Conservation (phyloP, 352 stramenopile species). For the Peronosclerospora sorghi region DNA sequence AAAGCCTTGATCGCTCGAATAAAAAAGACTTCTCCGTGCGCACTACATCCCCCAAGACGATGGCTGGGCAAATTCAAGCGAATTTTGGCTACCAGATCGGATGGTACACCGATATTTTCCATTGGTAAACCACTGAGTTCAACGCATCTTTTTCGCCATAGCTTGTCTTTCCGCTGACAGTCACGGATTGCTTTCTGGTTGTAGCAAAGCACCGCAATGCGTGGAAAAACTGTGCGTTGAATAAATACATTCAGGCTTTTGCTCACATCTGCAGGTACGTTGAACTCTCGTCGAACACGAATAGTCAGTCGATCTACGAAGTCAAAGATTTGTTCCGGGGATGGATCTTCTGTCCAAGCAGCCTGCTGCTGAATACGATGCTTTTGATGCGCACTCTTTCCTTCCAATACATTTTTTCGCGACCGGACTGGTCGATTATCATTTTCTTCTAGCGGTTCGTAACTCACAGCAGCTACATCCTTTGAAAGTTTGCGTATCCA, state of each 20-base stretch:
- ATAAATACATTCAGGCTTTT: conserved; percentile 73
- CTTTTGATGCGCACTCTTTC: conserved; percentile 1
- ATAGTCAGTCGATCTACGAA: conserved; percentile 59
- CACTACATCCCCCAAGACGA: conserved; percentile 10
- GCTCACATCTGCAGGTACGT: conserved; percentile 56
- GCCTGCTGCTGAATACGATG: conserved; percentile 11
- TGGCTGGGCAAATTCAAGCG: conserved; percentile 37
- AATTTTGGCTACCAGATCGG: conserved; percentile 55
- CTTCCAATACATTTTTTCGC: conserved; percentile 6
- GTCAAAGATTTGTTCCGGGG: conserved; percentile 64
- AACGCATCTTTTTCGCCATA: conserved; percentile 66
- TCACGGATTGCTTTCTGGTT: conserved; percentile 55
- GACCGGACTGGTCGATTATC: conserved; percentile 7
- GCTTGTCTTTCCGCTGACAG: conserved; percentile 72
- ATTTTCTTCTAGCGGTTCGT: conserved; percentile 47
- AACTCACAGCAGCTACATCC: conserved; percentile 45
- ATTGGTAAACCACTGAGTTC: conserved; percentile 54
- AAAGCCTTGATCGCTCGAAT: conserved; percentile 70
- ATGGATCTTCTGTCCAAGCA: conserved; percentile 53
- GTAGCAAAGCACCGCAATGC: conserved; percentile 65
- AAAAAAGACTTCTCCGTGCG: conserved; percentile 36
- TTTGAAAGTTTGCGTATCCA: conserved; percentile 54
- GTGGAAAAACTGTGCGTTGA: conserved; percentile 62
- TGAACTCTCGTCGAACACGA: conserved; percentile 63
- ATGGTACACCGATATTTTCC: conserved; percentile 46